Conservation (phyloP, 257 asterid genomes). For the Scutellaria baicalensis region DNA sequence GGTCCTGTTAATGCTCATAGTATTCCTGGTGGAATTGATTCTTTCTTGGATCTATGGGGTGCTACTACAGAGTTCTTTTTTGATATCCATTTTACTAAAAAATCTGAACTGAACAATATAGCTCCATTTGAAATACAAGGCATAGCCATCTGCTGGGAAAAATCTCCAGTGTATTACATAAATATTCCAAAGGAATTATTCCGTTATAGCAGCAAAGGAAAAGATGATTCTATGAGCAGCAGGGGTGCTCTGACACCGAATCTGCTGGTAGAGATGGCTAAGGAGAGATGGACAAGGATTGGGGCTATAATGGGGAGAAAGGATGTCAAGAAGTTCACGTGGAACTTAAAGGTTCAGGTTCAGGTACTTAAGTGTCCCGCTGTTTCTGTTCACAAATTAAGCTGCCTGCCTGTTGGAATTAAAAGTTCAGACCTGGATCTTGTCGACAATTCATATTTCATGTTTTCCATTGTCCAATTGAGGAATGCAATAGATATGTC, state of each 20-base stretch:
- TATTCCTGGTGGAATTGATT: constrained; percentile 75
- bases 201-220: constrained; percentile 31
- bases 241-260: constrained; percentile 38
- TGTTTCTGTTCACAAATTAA: constrained; percentile 51
- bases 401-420: constrained; percentile 44
- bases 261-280: constrained; percentile 58
- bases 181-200: constrained; percentile 80
- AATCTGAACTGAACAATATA: constrained; percentile 49
- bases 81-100: constrained; percentile 72
- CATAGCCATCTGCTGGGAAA: constrained; percentile 85
- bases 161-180: constrained; percentile 81
- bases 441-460: constrained; percentile 46
- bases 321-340: constrained; percentile 57
- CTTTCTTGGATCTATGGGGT: constrained; percentile 73
- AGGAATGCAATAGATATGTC: constrained; percentile 63
- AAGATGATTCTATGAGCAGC: constrained; percentile 23
- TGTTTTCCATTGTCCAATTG: constrained; percentile 50
- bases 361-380: constrained; percentile 90
- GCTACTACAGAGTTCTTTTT: constrained; percentile 60
- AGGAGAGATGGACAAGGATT: constrained; percentile 68
- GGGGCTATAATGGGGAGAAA: constrained; percentile 58
- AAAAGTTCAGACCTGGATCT: constrained; percentile 67
- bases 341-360: constrained; percentile 85
- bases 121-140: constrained; percentile 88
- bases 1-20: constrained; percentile 68